Evolutionary conservation across 2,329 filamentous ascomycete species (phyloP).

Genomic region (Acephala macrosclerotiorum): DNA sequence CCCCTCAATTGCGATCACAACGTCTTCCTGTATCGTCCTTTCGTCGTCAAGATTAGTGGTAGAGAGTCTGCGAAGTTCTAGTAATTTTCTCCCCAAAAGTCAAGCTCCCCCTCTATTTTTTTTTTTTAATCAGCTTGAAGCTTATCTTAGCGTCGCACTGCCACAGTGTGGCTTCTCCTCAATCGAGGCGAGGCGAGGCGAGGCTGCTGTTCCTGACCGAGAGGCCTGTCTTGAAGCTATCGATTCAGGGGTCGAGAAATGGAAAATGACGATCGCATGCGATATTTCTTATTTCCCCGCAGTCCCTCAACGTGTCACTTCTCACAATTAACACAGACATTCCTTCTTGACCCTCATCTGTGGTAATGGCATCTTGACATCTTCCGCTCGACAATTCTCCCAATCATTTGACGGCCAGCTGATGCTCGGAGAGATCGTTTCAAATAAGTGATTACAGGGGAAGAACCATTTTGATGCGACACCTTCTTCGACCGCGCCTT

Average conservation of each 20-base stretch:
- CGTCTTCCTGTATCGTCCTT: not conserved
- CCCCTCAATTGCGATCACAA: not conserved
- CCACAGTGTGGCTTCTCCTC: constrained; percentile 14
- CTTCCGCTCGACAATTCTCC: constrained; percentile 5
- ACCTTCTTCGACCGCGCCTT: constrained; percentile 17
- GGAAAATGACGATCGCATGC: too few relatives aligned
- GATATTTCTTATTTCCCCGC: constrained; percentile 11
- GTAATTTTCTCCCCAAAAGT: not conserved
- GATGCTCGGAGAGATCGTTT: constrained; percentile 18
- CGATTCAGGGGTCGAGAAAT: too few relatives aligned
- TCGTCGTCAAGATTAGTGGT: not conserved
- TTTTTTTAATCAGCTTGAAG: constrained; percentile 11
- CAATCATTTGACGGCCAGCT: constrained; percentile 15
- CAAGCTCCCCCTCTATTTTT: constrained; percentile 30
- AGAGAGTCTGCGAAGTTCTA: not conserved
- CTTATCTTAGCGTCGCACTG: constrained; percentile 40
- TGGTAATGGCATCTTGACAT: not conserved
- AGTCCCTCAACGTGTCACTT: constrained; percentile 7
- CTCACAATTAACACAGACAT: not conserved
- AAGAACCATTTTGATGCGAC: constrained; percentile 26
- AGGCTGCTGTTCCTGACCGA: constrained; percentile 20
- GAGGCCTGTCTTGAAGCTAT: constrained; percentile 11
- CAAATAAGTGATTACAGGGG: constrained; percentile 24
- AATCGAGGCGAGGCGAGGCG: too few relatives aligned
- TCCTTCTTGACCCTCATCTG: constrained; percentile 15